phyloP scores from a whole-genome alignment of 345 rosid species.

The Eucalyptus pauciflora region DNA sequence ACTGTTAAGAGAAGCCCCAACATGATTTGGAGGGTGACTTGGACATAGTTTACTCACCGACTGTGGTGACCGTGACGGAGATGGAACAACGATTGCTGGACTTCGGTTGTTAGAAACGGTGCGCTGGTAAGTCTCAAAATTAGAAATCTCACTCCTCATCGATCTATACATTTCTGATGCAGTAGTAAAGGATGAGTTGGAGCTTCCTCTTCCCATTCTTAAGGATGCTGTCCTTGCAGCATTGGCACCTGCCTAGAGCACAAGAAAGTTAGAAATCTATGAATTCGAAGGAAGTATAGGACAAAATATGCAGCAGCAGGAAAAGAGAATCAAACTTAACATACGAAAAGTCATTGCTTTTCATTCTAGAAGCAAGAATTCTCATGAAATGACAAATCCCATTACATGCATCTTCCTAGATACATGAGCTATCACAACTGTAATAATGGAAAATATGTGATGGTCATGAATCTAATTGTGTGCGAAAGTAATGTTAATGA shows the following conservation, averaged over 20 bases:
- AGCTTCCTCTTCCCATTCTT: constrained; percentile 12
- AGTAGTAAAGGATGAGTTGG: constrained; percentile 6
- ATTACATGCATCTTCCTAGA: neutral
- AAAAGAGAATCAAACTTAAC: neutral
- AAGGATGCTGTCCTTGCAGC: constrained; percentile 5
- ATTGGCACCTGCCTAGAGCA: constrained; percentile 18
- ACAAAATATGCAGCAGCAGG: neutral
- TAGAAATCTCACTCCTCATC: constrained; percentile 21
- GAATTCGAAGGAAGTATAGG: neutral
- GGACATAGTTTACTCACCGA: neutral
- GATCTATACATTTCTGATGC: constrained; percentile 24
- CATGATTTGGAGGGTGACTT: neutral
- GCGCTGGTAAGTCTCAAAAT: constrained; percentile 1
- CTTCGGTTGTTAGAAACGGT: constrained; percentile 13
- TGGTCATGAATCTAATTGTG: neutral
- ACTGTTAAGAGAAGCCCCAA: neutral
- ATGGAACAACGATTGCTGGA: constrained; percentile 28
- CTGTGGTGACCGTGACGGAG: constrained; percentile 10
- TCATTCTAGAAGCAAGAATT: neutral
- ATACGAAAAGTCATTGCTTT: neutral
- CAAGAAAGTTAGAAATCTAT: neutral
- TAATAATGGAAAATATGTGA: neutral
- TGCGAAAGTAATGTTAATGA: neutral
- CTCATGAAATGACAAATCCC: neutral
- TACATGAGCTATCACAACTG: neutral